Evolutionary conservation across 768 basidiomycete species (phyloP).

Genomic region (Nidularia pulvinata): DNA sequence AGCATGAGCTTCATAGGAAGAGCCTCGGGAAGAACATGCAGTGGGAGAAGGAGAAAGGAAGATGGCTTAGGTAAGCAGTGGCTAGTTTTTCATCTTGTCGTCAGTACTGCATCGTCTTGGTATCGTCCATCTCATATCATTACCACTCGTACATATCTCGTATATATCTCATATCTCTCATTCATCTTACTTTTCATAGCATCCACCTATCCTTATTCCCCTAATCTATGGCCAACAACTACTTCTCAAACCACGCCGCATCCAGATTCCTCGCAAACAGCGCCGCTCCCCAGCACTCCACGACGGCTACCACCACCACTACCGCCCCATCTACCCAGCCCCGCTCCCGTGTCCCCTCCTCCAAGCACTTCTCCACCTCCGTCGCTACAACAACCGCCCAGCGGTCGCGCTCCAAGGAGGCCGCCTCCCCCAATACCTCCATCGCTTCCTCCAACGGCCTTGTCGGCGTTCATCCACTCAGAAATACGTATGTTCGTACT

Average conservation of each 20-base stretch:
- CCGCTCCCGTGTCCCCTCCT: constrained; percentile 53
- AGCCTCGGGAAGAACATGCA: constrained; percentile 9
- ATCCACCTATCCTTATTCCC: constrained; percentile 17
- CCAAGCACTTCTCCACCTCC: constrained; percentile 69
- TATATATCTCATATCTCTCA: neutral
- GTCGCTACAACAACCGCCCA: constrained; percentile 31
- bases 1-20: constrained; percentile 74
- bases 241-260: constrained; percentile 84
- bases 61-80: constrained; percentile 21
- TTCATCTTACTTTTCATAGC: neutral
- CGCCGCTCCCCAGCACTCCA: constrained; percentile 18
- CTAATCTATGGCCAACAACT: constrained; percentile 52
- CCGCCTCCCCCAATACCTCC: constrained; percentile 20
- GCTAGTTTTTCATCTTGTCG: neutral
- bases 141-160: neutral
- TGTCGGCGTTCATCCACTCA: constrained; percentile 63
- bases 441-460: constrained; percentile 31
- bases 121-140: neutral
- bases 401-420: constrained; percentile 41
- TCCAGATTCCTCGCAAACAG: constrained; percentile 67
- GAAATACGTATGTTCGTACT: constrained; percentile 88
- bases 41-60: constrained; percentile 14
- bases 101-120: neutral
- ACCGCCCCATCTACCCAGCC: constrained; percentile 17
- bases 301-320: constrained; percentile 16